A percentile compares a stretch with the other conserved stretches of the same genome.
Evolutionary conservation across 2,329 filamentous ascomycete species (phyloP).

Genomic region (Conoideocrella luteorostrata): DNA sequence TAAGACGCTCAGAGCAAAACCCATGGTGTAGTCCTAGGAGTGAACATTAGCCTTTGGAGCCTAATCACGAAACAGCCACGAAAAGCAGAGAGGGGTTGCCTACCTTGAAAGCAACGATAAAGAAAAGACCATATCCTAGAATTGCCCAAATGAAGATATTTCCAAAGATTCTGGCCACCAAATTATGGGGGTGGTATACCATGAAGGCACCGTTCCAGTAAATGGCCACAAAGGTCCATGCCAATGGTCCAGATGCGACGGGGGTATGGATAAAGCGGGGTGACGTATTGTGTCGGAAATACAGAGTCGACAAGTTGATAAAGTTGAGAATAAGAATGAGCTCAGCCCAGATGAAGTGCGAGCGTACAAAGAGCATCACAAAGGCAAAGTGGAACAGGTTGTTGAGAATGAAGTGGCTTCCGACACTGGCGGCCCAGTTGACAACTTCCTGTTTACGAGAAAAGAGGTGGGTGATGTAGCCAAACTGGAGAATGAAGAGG

Average conservation of each 20-base stretch:
- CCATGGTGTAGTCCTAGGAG: constrained; percentile 63
- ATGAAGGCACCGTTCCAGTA: constrained; percentile 87
- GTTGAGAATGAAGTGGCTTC: constrained; percentile 77
- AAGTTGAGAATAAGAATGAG: constrained; percentile 74
- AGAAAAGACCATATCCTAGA: constrained; percentile 68
- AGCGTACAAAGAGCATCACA: constrained; percentile 74
- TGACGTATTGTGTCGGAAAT: constrained; percentile 71
- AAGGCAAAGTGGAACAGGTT: constrained; percentile 79
- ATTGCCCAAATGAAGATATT: constrained; percentile 87
- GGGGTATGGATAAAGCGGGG: constrained; percentile 71
- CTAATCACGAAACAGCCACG: neutral
- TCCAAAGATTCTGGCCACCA: constrained; percentile 71
- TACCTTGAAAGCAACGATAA: constrained; percentile 67
- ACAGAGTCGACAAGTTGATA: constrained; percentile 69
- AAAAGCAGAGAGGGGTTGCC: constrained; percentile 12
- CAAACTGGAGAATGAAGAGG: constrained; percentile 68
- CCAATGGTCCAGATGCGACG: constrained; percentile 69
- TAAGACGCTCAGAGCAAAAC: constrained; percentile 70
- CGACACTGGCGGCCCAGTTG: constrained; percentile 67
- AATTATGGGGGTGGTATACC: constrained; percentile 57
- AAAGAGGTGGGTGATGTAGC: constrained; percentile 73
- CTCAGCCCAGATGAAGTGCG: constrained; percentile 69
- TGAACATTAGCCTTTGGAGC: neutral
- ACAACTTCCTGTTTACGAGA: constrained; percentile 56
- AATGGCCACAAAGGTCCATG: constrained; percentile 77